Conservation (phyloP, 805 yeast species). For the Cyberlindnera maritima region DNA sequence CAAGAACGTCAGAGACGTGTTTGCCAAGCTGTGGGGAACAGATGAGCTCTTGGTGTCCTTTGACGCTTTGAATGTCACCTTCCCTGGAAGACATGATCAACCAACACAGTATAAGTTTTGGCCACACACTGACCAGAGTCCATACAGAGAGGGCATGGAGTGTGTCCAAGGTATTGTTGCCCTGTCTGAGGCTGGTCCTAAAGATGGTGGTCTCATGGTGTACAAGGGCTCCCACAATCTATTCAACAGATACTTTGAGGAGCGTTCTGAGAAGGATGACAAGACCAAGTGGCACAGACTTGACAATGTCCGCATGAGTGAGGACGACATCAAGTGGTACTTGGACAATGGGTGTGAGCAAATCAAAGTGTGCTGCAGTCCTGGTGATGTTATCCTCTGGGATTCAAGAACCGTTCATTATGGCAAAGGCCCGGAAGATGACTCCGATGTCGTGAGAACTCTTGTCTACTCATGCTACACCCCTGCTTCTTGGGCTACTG, state of each 20-base stretch:
- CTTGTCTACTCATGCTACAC: conserved; percentile 30
- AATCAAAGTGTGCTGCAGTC: conserved; percentile 29
- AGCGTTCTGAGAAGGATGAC: conserved; percentile 3
- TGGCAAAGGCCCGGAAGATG: conserved; percentile 29
- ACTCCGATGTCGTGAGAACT: conserved; percentile 27
- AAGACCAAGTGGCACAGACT: conserved; percentile 22
- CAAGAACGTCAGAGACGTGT: conserved; percentile 27
- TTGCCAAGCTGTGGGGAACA: conserved; percentile 32
- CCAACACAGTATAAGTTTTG: conserved; percentile 18
- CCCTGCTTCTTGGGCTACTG: conserved; percentile 33
- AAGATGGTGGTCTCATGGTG: conserved; percentile 33
- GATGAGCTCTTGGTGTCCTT: conserved; percentile 32
- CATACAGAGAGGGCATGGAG: conserved; percentile 29
- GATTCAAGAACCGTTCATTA: conserved; percentile 32
- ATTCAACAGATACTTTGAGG: conserved; percentile 17
- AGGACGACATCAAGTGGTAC: conserved; percentile 28
- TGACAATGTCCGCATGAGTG: conserved; percentile 21
- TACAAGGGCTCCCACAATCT: conserved; percentile 27
- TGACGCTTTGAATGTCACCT: conserved; percentile 30
- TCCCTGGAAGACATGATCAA: conserved; percentile 24
- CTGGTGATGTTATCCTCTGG: conserved; percentile 35
- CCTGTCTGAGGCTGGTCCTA: conserved; percentile 27
- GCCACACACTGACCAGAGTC: conserved; percentile 35
- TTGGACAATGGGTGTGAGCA: conserved; percentile 27
- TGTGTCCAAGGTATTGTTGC: conserved; percentile 34